phyloP scores from a whole-genome alignment of 2,329 filamentous ascomycete species.

The Xylaria sp. region DNA sequence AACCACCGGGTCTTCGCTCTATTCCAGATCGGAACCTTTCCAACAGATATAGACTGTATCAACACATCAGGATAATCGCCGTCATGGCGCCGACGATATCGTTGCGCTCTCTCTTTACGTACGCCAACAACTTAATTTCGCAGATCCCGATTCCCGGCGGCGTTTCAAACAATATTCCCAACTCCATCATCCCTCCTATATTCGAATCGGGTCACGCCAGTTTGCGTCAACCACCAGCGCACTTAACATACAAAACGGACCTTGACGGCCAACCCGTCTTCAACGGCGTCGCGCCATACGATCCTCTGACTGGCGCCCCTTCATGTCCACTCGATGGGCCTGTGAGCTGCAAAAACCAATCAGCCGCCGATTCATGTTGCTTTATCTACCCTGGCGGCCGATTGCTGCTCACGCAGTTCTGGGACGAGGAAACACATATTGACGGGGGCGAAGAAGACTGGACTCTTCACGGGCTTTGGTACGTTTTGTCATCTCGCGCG shows the following conservation, averaged over 20 bases:
- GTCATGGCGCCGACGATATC: slow-evolving; percentile 47
- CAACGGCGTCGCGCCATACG: slow-evolving; percentile 48
- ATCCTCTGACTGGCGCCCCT: slow-evolving; percentile 52
- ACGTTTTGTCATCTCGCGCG: slow-evolving; percentile 25
- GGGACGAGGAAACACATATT: slow-evolving; percentile 55
- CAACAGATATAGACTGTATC: not conserved
- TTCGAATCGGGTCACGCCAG: slow-evolving; percentile 19
- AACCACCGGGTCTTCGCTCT: not conserved
- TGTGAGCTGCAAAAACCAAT: slow-evolving; percentile 55
- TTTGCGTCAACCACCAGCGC: slow-evolving; percentile 29
- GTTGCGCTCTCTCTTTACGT: slow-evolving; percentile 49
- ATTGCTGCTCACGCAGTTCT: slow-evolving; percentile 58
- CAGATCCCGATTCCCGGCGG: slow-evolving; percentile 47
- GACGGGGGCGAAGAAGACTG: slow-evolving; percentile 57
- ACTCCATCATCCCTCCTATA: slow-evolving; percentile 38
- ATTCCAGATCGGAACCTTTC: not conserved
- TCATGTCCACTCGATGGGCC: slow-evolving; percentile 57
- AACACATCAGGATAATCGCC: slow-evolving; percentile 6
- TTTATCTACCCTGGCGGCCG: slow-evolving; percentile 56
- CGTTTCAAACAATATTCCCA: slow-evolving; percentile 42
- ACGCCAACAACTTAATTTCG: slow-evolving; percentile 51
- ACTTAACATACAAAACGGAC: slow-evolving; percentile 27
- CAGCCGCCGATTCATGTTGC: slow-evolving; percentile 55
- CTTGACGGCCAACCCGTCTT: slow-evolving; percentile 14
- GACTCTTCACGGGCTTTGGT: slow-evolving; percentile 60